Conservation (phyloP, 345 rosid species). For the Euphorbia pulcherrima region DNA sequence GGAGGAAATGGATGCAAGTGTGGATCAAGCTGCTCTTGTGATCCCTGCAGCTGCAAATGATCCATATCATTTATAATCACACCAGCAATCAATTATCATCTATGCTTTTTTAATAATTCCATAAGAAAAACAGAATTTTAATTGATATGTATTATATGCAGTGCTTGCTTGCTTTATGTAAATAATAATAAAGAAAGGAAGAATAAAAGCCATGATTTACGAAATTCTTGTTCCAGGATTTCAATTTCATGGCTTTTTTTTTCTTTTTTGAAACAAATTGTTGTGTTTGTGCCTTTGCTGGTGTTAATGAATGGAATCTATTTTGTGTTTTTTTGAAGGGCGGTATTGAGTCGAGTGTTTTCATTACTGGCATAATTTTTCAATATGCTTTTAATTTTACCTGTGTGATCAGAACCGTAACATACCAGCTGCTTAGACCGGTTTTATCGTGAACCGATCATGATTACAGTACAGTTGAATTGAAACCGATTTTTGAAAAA, state of each 20-base stretch:
- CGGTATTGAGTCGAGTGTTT: neutral
- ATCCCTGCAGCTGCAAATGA: conserved; percentile 44
- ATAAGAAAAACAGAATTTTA: neutral
- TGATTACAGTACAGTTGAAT: too few species aligned
- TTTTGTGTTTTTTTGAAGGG: neutral
- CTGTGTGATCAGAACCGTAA: too few species aligned
- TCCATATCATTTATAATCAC: neutral
- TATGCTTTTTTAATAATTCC: neutral
- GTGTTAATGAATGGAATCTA: neutral
- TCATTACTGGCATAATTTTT: too few species aligned
- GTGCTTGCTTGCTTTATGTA: neutral
- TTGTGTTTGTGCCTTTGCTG: neutral
- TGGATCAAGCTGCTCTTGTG: conserved; percentile 64
- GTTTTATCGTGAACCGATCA: too few species aligned
- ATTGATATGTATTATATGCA: neutral
- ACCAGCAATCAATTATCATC: neutral
- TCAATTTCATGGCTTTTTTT: neutral
- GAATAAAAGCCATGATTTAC: neutral
- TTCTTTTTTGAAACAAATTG: too few species aligned
- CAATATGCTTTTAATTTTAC: too few species aligned
- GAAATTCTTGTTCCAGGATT: neutral
- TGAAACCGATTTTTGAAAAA: too few species aligned
- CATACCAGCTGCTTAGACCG: too few species aligned
- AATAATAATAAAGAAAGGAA: neutral
- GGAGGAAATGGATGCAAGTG: conserved; percentile 52